Base-by-base conservation (phyloP, 257 asterid genomes). In the Ehretia macrophylla region DNA sequence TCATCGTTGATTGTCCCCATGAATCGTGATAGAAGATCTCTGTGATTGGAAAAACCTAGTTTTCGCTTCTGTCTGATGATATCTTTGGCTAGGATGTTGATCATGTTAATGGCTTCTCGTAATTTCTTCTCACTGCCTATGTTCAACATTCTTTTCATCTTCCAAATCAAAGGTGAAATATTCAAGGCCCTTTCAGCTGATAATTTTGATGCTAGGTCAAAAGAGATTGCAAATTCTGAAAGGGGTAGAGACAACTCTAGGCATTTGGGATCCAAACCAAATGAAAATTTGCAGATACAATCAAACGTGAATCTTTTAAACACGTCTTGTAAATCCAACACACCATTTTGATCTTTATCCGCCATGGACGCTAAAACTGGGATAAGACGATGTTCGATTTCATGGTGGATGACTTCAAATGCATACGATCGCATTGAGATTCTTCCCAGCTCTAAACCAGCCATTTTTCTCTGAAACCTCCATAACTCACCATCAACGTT, bases 101-200 rank as follows among this genome's bases (percentile, higher is more conserved):
- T 64, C 35, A 14, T 19, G 10, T 42, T 27, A 18, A 77, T 77
- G 16, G 83, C 63, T 61, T 58, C 54, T 53, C 55, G 42, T 13
- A 77, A 66, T 49, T 66, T 56, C 65, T 60, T 75, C 55, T 79
- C 84, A 42, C 68, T 66, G 14, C 81, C 84, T 16, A 75, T 51
- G 49, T 69, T 68, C 3, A 79, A 51, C 53, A 65, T 19, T 68
- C 76, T 58, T 46, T 66, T 68, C 37, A 69, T 68, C 54, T 75
- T 79, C 84, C 81, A 79, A 32, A 70, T 62, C 0, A 78, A 51
- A 1, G 78, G 84, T 10, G 67, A 68, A 10, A 75, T 69, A 0
- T 69, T 62, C 78, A 78, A 71, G 13, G 84, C 84, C 56, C 84
- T 68, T 48, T 75, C 73, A 8, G 81, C 84, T 0, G 84, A 78